Base-by-base conservation (phyloP, 2,329 filamentous ascomycete genomes). In the Microdochium paspali region DNA sequence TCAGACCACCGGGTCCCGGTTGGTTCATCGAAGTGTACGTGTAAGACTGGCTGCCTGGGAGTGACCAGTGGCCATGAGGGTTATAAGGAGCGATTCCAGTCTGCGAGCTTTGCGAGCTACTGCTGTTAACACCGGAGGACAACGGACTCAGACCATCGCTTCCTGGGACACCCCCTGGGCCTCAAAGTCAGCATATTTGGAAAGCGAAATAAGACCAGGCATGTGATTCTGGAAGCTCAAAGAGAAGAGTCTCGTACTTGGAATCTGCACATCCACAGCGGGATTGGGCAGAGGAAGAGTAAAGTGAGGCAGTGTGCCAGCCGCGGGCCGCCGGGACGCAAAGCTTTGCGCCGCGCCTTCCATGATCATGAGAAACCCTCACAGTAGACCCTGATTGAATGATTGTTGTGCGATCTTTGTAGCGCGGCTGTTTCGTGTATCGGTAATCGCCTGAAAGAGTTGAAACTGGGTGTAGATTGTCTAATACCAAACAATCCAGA, bases 291-390 rank as follows among this genome's bases (percentile, higher is more conserved):
- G 52, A 53, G 58, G 61, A 21, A 63, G 59, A 30, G 60, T 57
- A 46, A 61, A 62, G 10, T 58, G 59, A 50, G 84, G 84, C 52
- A 90, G 74, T 56, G 77, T 77, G 49, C 78, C 79, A 52, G 84
- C 80, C 59, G 84, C 84, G 60, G 82, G 79, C 65, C 85, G 79
- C 59, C 85, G 79, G 64, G 82, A 76, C 56, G 82, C 79, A 62
- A 90, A 82, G 69, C 84, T 85, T 44, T 57, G 56, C 42, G 53
- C 49, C 46, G 50, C 54, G 51, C 52, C 47, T 58, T 62, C 58
- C 61, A 62, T 61, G 47, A 51, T 56, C 50, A 45, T 51, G 10
- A 13, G 13, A 40, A 7, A 40, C 15, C 35, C 46, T 39, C n/a
- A n/a, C n/a, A n/a, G n/a, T n/a, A n/a, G n/a, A n/a, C n/a, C n/a